Percentiles rank a stretch among this genome's conserved stretches.
Evolutionary conservation across 192 early-diverging fungal genomes (phyloP).

Genomic region (Coemansia sp.): DNA sequence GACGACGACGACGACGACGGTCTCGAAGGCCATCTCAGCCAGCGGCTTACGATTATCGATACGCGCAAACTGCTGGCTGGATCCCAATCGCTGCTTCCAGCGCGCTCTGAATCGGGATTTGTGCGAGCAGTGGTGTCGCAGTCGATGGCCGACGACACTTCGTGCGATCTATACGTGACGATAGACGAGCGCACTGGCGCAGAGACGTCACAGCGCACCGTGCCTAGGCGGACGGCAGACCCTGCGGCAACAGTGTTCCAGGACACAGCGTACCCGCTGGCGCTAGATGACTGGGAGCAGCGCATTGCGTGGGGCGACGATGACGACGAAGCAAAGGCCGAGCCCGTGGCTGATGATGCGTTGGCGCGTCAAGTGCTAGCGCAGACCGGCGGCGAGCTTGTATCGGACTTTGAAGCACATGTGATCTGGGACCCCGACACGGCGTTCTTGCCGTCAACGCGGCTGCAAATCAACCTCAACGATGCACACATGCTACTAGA

Average conservation of each 20-base stretch:
- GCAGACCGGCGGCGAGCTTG: slow-evolving; percentile 24
- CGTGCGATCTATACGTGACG: slow-evolving; percentile 31
- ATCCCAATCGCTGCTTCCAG: slow-evolving; percentile 1
- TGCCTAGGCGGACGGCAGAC: slow-evolving; percentile 24
- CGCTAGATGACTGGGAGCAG: slow-evolving; percentile 83
- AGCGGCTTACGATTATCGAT: slow-evolving; percentile 17
- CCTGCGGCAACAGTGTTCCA: slow-evolving; percentile 39
- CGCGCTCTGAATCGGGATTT: slow-evolving; percentile 8
- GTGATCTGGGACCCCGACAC: slow-evolving; percentile 80
- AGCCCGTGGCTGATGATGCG: background rate
- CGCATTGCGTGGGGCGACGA: slow-evolving; percentile 71
- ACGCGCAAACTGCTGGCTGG: slow-evolving; percentile 33
- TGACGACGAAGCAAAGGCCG: slow-evolving; percentile 22
- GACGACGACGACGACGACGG: slow-evolving; percentile 7
- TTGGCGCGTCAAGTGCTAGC: slow-evolving; percentile 9
- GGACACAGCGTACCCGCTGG: slow-evolving; percentile 62
- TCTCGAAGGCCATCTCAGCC: background rate
- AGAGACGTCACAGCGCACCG: slow-evolving; percentile 23
- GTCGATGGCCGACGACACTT: slow-evolving; percentile 37
- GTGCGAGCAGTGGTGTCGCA: slow-evolving; percentile 19
- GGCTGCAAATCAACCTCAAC: slow-evolving; percentile 63
- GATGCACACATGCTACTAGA: slow-evolving; percentile 79
- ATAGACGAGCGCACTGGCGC: slow-evolving; percentile 30
- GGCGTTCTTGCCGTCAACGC: slow-evolving; percentile 56
- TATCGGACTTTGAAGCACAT: slow-evolving; percentile 64